Base-by-base conservation (phyloP, 108 stramenopile genomes). In the Licmophora abbreviata region DNA sequence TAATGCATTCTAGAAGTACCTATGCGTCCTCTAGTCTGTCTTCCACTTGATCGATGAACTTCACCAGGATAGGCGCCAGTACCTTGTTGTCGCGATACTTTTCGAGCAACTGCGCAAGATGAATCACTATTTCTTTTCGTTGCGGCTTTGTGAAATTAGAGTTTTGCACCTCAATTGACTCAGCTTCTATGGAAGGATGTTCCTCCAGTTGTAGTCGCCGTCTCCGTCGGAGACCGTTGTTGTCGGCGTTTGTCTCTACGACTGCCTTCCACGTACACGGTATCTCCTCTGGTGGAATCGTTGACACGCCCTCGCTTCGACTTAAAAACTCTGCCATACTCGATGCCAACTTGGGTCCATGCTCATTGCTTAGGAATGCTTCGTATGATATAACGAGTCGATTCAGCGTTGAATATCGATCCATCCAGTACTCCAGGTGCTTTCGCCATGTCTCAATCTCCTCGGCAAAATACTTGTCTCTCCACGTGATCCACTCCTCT, bases 401-500 rank as follows among this genome's bases (percentile, higher is more conserved):
- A 50, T 50, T 50, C 29, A 24, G 14, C 29, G 5, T 37, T 20
- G 29, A 15, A 50, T 31, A 50, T 3, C 48, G 32, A 32, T 50
- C 48, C 48, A 50, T 50, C 48, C 48, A 50, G 21, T 50, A 50
- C 15, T 18, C 15, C n/a, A 50, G 33, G 29, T 50, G 48, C 8
- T 50, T 50, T n/a, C 48, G 18, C 48, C 48, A 50, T 17, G 48
- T 50, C 8, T 50, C 29, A 4, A 50, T 15, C 21, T 50, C 28
- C 29, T 4, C 25, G 1, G 26, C 30, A 50, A 50, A 50, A 1
- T 15, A 29, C 48, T 15, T 31, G 15, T 50, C 48, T 32, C 48
- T 50, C 48, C 48, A 50, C n/a, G 15, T 50, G 21, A 50, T 50
- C 48, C 48, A 50, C 17, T 50, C 30, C 2, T 50, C 48, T 2